Evolutionary conservation across 2,329 filamentous ascomycete species (phyloP).

Genomic region (Colletotrichum sp.): DNA sequence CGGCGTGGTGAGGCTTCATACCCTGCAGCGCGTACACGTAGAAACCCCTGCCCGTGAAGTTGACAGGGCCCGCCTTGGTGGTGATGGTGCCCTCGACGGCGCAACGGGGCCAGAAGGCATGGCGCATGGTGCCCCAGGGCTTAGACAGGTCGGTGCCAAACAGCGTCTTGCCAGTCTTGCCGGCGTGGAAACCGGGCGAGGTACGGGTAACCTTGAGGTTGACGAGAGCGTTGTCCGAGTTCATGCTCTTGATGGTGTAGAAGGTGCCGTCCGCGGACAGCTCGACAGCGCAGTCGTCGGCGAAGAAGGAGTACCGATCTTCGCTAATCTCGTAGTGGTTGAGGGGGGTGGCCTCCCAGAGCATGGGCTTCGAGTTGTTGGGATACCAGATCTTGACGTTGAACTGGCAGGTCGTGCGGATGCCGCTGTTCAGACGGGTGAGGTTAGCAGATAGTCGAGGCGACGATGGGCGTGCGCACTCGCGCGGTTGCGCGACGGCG

Average conservation of each 20-base stretch:
- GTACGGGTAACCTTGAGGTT: constrained; percentile 81
- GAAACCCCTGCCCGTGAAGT: constrained; percentile 80
- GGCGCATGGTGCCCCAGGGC: constrained; percentile 92
- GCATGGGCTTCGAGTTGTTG: constrained; percentile 71
- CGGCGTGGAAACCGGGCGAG: constrained; percentile 83
- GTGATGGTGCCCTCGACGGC: constrained; percentile 81
- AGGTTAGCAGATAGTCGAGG: neutral
- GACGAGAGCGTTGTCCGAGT: constrained; percentile 80
- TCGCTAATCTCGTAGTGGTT: constrained; percentile 83
- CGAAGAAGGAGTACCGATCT: constrained; percentile 82
- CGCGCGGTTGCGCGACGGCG: neutral
- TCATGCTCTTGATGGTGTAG: constrained; percentile 90
- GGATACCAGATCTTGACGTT: constrained; percentile 90
- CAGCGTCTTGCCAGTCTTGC: constrained; percentile 81
- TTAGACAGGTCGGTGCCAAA: constrained; percentile 86
- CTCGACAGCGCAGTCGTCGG: constrained; percentile 83
- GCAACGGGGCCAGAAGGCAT: constrained; percentile 94
- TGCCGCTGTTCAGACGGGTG: constrained; percentile 63
- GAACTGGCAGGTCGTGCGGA: constrained; percentile 92
- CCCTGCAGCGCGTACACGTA: constrained; percentile 90
- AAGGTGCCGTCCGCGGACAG: constrained; percentile 82
- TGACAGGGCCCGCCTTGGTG: constrained; percentile 79
- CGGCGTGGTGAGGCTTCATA: constrained; percentile 98
- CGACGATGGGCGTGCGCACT: neutral
- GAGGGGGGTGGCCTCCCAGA: constrained; percentile 86